These are phyloP conservation scores for Primulina eburnea DNA, from an alignment of 257 asterid genomes.

Conservation along the genomic window DNA sequence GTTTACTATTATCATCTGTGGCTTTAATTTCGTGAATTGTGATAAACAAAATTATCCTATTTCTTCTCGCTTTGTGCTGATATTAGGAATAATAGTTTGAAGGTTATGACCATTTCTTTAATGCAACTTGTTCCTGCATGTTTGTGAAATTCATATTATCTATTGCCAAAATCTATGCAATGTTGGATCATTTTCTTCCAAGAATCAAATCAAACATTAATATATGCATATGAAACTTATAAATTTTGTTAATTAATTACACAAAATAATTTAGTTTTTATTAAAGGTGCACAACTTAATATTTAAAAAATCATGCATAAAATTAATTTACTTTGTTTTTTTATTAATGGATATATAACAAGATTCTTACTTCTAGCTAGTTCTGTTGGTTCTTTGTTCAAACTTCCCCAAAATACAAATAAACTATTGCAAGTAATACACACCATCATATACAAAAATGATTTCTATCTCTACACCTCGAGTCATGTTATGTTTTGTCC, in stretches of 20 bases:
- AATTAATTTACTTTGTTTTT: too few relatives aligned
- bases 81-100: slow-evolving; percentile 29
- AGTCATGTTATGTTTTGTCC: too few relatives aligned
- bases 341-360: too few relatives aligned
- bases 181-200: slow-evolving; percentile 21
- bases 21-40: slow-evolving; percentile 17
- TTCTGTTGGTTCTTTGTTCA: too few relatives aligned
- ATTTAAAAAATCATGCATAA: too few relatives aligned
- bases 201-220: background rate
- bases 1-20: slow-evolving; percentile 2
- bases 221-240: background rate
- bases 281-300: background rate
- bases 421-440: background rate
- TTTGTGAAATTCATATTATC: slow-evolving; percentile 24
- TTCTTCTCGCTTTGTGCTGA: slow-evolving; percentile 2
- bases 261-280: background rate
- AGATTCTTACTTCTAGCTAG: too few relatives aligned
- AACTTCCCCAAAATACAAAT: too few relatives aligned
- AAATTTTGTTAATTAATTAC: background rate
- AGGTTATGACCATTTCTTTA: slow-evolving; percentile 28
- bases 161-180: slow-evolving; percentile 32
- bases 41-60: slow-evolving; percentile 3
- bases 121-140: slow-evolving; percentile 36
- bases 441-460: too few relatives aligned
- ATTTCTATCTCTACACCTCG: background rate